Conservation (phyloP, 192 early-diverging fungal genomes). For the Chytriomyces sp. region DNA sequence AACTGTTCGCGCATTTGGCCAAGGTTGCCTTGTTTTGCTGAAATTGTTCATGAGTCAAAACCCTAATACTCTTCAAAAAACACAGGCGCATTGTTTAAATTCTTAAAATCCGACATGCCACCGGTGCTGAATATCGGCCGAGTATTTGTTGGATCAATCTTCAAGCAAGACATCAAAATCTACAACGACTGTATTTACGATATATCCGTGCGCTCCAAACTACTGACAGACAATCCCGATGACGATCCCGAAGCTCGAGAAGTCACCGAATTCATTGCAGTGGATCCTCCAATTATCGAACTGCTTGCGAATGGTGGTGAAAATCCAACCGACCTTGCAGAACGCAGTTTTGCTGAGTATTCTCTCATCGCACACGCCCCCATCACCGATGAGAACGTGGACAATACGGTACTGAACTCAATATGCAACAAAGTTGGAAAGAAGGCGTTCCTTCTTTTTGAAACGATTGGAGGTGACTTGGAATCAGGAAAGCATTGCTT, state of each 20-base stretch:
- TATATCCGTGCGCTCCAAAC: conserved; percentile 27
- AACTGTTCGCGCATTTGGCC: conserved; percentile 34
- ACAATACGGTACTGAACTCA: conserved; percentile 5
- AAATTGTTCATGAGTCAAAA: neutral
- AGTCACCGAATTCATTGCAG: neutral
- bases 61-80: neutral
- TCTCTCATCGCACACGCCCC: conserved; percentile 1
- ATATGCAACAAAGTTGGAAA: conserved; percentile 29
- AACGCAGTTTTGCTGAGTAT: neutral
- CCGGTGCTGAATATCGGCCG: conserved; percentile 44
- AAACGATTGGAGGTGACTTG: conserved; percentile 41
- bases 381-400: neutral
- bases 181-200: conserved; percentile 37
- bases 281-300: conserved; percentile 14
- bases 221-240: conserved; percentile 20
- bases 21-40: conserved; percentile 22
- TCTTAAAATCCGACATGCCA: conserved; percentile 44
- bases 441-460: conserved; percentile 29
- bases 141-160: conserved; percentile 36
- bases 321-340: neutral
- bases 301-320: conserved; percentile 8
- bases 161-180: conserved; percentile 13
- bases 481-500: conserved; percentile 32
- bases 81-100: conserved; percentile 45
- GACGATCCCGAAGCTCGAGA: neutral